Base-by-base conservation (phyloP, 2,329 filamentous ascomycete genomes). In the Diaporthe destruens region DNA sequence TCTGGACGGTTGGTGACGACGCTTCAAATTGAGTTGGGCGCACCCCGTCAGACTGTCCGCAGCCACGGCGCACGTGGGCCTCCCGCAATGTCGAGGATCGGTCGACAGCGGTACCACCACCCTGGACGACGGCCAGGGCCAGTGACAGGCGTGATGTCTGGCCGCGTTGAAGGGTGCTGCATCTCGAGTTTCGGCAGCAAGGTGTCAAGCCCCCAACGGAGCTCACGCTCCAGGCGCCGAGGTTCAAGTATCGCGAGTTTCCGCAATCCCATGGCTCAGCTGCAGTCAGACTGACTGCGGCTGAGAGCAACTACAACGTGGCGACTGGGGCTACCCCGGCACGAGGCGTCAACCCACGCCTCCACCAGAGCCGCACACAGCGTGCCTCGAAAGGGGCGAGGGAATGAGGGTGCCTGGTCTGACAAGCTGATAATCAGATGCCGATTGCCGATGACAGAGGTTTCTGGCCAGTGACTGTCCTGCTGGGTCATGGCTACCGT, bases 241-340 rank as follows among this genome's bases (percentile, higher is more conserved):
- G 23, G 32, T 39, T 32, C 61, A 66, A 14, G 47, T 53, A 66
- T 53, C 61, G 20, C 61, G 32, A 65, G 12, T 34, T 53, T 53
- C 61, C 47, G 47, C 61, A 53, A 29, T 36, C 14, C 9, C 8
- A 36, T 5, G 44, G 47, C 61, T 66, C 61, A 66, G 61, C 61
- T 66, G 61, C 47, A 53, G 61, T 66, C 61, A 66, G 61, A 39
- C 61, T 66, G 61, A 14, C 44, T 66, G 61, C 61, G 61, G 61
- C 61, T 66, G 61, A 66, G 34, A 53, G 32, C 12, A 32, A 25
- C 32, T 53, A 53, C 61, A 51, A 66, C 61, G 61, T 49, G 61
- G 61, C 44, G 14, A 51, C 61, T 65, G 61, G 61, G 61, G 44
- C 61, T 12, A 65, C 14, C 61, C 61, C 61, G 47, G 61, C 61